Evolutionary conservation across 164 flowering plant species (phyloP).

Genomic region (Houttuynia cordata): DNA sequence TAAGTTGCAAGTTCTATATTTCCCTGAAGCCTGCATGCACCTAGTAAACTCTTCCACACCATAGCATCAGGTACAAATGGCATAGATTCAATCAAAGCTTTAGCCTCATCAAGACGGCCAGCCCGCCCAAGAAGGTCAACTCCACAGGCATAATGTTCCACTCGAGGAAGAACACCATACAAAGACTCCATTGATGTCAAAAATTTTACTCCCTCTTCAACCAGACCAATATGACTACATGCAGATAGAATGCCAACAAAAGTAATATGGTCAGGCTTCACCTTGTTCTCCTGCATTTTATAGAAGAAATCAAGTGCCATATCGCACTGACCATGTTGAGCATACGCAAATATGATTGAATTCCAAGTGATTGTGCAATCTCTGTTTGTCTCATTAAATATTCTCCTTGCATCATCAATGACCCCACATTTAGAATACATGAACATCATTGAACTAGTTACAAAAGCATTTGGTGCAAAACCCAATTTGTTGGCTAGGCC

Average conservation of each 20-base stretch:
- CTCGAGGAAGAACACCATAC: constrained; percentile 48
- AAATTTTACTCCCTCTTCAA: constrained; percentile 42
- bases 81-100: constrained; percentile 51
- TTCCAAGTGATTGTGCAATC: constrained; percentile 63
- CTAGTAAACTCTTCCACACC: constrained; percentile 72
- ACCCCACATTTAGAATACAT: constrained; percentile 88
- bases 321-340: constrained; percentile 81
- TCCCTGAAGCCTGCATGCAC: constrained; percentile 69
- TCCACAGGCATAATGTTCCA: constrained; percentile 88
- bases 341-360: constrained; percentile 67
- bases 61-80: constrained; percentile 63
- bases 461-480: constrained; percentile 46
- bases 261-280: constrained; percentile 69
- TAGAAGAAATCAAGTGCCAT: constrained; percentile 50
- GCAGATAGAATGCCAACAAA: constrained; percentile 79
- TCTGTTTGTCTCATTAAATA: constrained; percentile 40
- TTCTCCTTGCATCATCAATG: constrained; percentile 56
- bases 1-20: constrained; percentile 49
- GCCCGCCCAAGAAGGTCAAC: constrained; percentile 78
- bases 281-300: constrained; percentile 36
- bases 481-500: constrained; percentile 41
- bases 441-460: constrained; percentile 60
- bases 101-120: constrained; percentile 50
- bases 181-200: constrained; percentile 48
- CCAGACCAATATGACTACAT: constrained; percentile 73